These are phyloP conservation scores for Cornus controversa DNA, from an alignment of 148 eudicot genomes.

Conservation along the genomic window DNA sequence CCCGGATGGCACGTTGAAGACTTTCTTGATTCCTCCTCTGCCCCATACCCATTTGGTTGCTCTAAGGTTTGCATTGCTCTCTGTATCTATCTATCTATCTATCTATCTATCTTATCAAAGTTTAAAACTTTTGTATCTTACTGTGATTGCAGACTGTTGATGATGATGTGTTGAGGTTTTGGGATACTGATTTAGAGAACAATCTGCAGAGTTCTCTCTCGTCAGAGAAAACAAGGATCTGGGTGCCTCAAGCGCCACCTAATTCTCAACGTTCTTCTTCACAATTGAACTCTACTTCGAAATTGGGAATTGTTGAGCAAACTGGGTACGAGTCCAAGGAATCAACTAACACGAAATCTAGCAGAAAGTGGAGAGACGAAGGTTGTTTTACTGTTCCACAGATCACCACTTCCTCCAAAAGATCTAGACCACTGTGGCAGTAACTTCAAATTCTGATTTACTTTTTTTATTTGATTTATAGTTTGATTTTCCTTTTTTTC, in stretches of 20 bases:
- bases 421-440: not conserved
- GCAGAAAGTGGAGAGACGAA: constrained; percentile 45
- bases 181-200: constrained; percentile 32
- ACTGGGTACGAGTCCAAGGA: constrained; percentile 6
- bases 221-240: constrained; percentile 31
- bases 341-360: constrained; percentile 17
- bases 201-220: constrained; percentile 22
- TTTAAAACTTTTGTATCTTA: no score
- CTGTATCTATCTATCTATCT: no score
- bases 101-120: no score
- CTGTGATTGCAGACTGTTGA: constrained; percentile 22
- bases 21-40: constrained; percentile 46
- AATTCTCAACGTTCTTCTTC: no score
- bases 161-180: constrained; percentile 9
- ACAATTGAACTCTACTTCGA: no score
- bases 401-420: constrained; percentile 32
- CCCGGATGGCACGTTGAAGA: constrained; percentile 94
- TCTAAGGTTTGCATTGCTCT: constrained; percentile 36
- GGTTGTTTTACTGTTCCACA: constrained; percentile 64
- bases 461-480: not conserved
- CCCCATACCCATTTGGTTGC: constrained; percentile 36
- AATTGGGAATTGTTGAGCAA: no score
- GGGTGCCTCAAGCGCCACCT: constrained; percentile 58
- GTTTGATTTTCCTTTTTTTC: not conserved
- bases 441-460: no score